Base-by-base conservation (phyloP, 257 asterid genomes). In the Solanum phureja region DNA sequence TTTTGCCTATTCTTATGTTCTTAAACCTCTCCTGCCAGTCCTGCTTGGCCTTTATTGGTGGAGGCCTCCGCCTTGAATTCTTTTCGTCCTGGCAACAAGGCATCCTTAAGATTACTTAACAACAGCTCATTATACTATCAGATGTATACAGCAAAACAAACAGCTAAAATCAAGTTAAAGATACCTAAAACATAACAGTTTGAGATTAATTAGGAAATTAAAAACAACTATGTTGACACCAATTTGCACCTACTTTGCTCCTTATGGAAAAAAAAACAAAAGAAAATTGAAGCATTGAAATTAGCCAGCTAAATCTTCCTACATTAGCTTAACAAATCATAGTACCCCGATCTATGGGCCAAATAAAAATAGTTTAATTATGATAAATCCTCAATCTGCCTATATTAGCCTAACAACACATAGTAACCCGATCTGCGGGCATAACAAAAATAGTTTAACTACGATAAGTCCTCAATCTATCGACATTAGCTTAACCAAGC, bases 1-100 rank as follows among this genome's bases (percentile, higher is more conserved):
- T 93, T 90, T 92, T 97, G 44, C 99, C 97, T 88, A 92, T 90
- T 88, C 98, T 90, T 31, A 97, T 89, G 88, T 91, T 95, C 90
- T 93, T 92, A 40, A 97, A 92, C 89, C 94, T 93, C 90, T 93
- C 98, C 19, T 94, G 98, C 99, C 98, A 97, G 76, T 97, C 98
- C 85, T 88, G 95, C 94, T 95, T 95, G 88, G 94, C 92, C 91
- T 95, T 96, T 86, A 93, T 93, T 60, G 96, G 98, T 52, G 89
- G 87, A 40, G 95, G 98, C 91, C 92, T 93, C 87, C 85, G 79
- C 92, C 91, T 93, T 88, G 88, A 90, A 87, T 88, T 91, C 86
- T 91, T 93, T 83, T 62, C 90, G 81, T 93, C 98, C 87, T 87
- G 42, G 85, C 4, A 81, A 46, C n/a, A 16, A 46, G 6, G 40